Base-by-base conservation (phyloP, 306 rosid genomes). In the Benincasa hispida region DNA sequence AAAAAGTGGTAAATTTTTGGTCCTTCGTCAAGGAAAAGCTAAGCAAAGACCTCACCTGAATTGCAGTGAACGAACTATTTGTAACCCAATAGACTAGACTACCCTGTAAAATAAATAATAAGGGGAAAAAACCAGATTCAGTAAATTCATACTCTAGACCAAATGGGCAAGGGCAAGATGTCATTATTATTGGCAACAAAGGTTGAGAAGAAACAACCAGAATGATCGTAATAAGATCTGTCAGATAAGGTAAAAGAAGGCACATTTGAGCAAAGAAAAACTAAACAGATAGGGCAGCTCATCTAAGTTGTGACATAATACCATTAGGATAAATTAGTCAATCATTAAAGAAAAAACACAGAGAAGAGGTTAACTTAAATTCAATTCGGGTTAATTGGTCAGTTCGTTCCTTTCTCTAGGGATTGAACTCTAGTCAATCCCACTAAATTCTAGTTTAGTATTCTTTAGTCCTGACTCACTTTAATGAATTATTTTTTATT, bases 51-150 rank as follows among this genome's bases (percentile, higher is more conserved):
- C 11, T 80, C 58, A 91, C 98, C 97, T 94, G 97, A 73, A 86
- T 55, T 51, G 82, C 42, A 72, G 82, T 84, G 73, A 91, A 58
- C 25, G 95, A 89, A 80, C 91, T 87, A 87, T 91, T 94, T 28
- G 95, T 89, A 62, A 83, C 78, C 98, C 98, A 94, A 82, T 94
- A 94, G 75, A 91, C 80, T 62, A 83, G 95, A 89, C 96, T 94
- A 47, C 98, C 98, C 98, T 94, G 87, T 85, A 82, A 82, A 78
- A 85, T 81, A 80, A 77, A 84, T 50, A 79, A 70, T 19, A 28
- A 35, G 69, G 10, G 39, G 19, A 32, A 34, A 61, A 61, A 61
- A 13, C 6, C 41, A 62, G 35, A 50, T 21, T 57, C 22, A 28
- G 63, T 80, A 73, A 80, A 19, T 76, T 76, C 65, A n/a, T 47